Evolutionary conservation across 352 stramenopile species (phyloP).

Genomic region (Phytophthora ramorum): DNA sequence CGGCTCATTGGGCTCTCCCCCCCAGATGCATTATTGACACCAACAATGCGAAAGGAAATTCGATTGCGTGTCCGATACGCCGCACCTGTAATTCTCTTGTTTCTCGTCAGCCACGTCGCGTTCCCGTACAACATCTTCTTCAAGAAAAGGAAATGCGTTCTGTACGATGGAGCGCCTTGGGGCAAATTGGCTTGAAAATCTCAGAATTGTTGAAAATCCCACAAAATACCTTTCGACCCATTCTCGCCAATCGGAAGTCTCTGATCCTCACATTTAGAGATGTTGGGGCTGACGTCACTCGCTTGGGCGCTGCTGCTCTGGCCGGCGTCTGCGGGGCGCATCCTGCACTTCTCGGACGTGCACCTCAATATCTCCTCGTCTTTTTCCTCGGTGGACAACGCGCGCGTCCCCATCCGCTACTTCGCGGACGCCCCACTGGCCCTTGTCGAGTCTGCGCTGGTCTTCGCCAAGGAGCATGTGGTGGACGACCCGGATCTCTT

Average conservation of each 20-base stretch:
- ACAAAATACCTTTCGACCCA: not conserved
- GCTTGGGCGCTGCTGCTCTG: slow-evolving; percentile 5
- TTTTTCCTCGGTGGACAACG: slow-evolving; percentile 44
- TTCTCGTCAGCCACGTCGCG: too few species aligned
- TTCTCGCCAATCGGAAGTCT: not conserved
- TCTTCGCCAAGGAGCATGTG: slow-evolving; percentile 65
- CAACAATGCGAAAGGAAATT: too few species aligned
- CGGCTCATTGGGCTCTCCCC: too few species aligned
- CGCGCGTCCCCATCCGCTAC: slow-evolving; percentile 53
- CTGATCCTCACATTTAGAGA: not conserved
- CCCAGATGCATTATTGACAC: too few species aligned
- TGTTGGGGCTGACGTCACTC: slow-evolving; percentile 6
- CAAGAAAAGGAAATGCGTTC: too few species aligned
- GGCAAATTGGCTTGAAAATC: too few species aligned
- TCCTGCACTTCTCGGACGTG: slow-evolving; percentile 89
- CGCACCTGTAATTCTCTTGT: too few species aligned
- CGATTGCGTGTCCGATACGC: too few species aligned
- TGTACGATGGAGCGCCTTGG: too few species aligned
- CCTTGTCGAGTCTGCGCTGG: slow-evolving; percentile 75
- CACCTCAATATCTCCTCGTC: slow-evolving; percentile 79
- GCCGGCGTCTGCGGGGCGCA: slow-evolving; percentile 29
- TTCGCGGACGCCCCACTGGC: slow-evolving; percentile 56
- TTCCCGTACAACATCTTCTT: too few species aligned
- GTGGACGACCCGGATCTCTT: slow-evolving; percentile 70
- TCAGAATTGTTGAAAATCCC: too few species aligned